Conservation (phyloP, 768 basidiomycete genomes). For the Kondoa malvinella region DNA sequence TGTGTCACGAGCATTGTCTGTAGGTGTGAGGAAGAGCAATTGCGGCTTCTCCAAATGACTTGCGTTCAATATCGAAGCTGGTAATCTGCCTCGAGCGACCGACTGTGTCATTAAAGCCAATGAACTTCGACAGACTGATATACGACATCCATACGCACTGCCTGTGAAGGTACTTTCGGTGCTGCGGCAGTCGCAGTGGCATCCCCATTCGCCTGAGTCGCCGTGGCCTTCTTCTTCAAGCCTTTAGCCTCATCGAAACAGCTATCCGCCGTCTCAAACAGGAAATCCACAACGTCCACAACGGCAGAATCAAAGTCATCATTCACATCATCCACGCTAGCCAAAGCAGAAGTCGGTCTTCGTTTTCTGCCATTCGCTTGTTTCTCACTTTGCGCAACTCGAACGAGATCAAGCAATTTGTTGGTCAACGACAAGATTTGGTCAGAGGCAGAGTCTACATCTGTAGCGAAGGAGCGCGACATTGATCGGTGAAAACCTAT, state of each 20-base stretch:
- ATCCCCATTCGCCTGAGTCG: neutral
- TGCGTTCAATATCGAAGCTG: slow-evolving; percentile 46
- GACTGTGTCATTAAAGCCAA: no score
- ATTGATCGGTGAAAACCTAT: slow-evolving; percentile 79
- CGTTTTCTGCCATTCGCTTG: slow-evolving; percentile 35
- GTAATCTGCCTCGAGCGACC: slow-evolving; percentile 8
- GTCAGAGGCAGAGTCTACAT: slow-evolving; percentile 52
- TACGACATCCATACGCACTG: no score
- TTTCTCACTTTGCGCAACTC: slow-evolving; percentile 15
- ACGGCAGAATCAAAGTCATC: slow-evolving; percentile 57
- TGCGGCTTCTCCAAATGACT: slow-evolving; percentile 68
- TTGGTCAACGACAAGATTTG: slow-evolving; percentile 53
- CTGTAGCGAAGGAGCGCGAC: slow-evolving; percentile 49
- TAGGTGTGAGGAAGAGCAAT: slow-evolving; percentile 42
- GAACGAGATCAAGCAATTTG: slow-evolving; percentile 42
- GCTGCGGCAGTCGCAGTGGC: slow-evolving; percentile 24
- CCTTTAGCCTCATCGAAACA: slow-evolving; percentile 64
- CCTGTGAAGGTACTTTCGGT: slow-evolving; percentile 16
- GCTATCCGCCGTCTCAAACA: slow-evolving; percentile 72
- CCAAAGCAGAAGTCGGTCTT: slow-evolving; percentile 31
- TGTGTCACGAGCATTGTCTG: slow-evolving; percentile 43
- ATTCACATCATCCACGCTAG: slow-evolving; percentile 51
- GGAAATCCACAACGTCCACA: slow-evolving; percentile 65
- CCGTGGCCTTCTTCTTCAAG: slow-evolving; percentile 40
- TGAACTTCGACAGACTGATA: slow-evolving; percentile 37